A percentile compares a stretch with the other conserved stretches of the same genome.
phyloP scores from a whole-genome alignment of 352 stramenopile species.

The Globisporangium iwayamae region DNA sequence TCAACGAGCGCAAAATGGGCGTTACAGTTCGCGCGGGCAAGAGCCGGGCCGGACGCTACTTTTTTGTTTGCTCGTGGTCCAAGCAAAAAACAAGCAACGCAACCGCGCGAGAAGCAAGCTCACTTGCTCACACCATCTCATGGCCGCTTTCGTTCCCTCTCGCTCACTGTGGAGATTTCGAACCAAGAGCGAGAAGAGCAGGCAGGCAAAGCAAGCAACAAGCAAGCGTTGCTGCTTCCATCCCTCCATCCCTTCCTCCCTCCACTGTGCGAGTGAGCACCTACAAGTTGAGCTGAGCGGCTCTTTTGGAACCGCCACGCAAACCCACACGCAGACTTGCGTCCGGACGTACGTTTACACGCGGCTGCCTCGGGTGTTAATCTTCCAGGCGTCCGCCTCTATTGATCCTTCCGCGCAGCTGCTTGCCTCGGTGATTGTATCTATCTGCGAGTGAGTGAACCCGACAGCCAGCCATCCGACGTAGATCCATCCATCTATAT shows the following conservation, averaged over 20 bases:
- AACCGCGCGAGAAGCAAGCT: neutral
- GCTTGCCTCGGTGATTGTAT: too few relatives aligned
- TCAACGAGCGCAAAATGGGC: too few relatives aligned
- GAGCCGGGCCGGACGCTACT: neutral
- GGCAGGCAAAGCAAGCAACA: neutral
- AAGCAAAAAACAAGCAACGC: neutral
- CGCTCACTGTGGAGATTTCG: constrained; percentile 4
- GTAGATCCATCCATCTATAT: too few relatives aligned
- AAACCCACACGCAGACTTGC: neutral
- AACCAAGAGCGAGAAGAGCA: constrained; percentile 3
- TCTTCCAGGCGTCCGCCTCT: too few relatives aligned
- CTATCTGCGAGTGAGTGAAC: too few relatives aligned
- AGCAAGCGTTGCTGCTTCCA: neutral
- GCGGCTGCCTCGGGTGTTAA: neutral
- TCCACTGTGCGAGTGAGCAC: neutral
- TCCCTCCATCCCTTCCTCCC: neutral
- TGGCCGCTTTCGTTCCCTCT: neutral
- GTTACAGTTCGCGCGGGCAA: too few relatives aligned
- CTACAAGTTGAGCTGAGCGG: neutral
- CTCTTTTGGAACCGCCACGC: neutral
- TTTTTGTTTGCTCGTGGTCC: neutral
- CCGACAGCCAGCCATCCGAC: too few relatives aligned
- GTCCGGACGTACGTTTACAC: neutral
- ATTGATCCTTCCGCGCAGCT: too few relatives aligned
- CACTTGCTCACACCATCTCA: neutral